Evolutionary conservation across 179 eudicot species (phyloP).

Genomic region (Nepenthes alata): DNA sequence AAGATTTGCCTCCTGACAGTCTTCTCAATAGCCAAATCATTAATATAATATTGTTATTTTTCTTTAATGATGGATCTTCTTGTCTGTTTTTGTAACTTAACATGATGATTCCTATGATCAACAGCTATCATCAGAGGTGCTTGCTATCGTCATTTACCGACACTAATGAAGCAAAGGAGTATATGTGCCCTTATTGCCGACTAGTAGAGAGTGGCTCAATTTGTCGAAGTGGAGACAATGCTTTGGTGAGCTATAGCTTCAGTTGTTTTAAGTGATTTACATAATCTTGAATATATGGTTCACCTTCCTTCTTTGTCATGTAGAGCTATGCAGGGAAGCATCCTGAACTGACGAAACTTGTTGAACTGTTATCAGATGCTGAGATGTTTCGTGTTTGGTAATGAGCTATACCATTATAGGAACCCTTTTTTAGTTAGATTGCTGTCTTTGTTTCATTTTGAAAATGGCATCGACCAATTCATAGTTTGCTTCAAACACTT

Average conservation of each 20-base stretch:
- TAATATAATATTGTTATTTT: too few species aligned
- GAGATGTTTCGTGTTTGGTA: conserved; percentile 54
- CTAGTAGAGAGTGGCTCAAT: conserved; percentile 55
- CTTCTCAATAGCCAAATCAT: too few species aligned
- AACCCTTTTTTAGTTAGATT: background rate
- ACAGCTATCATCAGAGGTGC: conserved; percentile 75
- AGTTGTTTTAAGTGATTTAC: background rate
- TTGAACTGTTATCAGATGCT: conserved; percentile 46
- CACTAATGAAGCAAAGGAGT: conserved; percentile 13
- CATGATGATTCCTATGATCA: conserved; percentile 4
- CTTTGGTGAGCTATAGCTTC: conserved; percentile 40
- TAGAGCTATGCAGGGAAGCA: conserved; percentile 56
- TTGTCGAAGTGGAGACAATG: conserved; percentile 37
- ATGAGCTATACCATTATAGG: conserved; percentile 5
- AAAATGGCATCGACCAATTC: too few species aligned
- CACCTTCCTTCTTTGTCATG: conserved; percentile 13
- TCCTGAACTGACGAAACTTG: conserved; percentile 46
- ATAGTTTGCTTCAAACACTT: too few species aligned
- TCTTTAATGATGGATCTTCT: too few species aligned
- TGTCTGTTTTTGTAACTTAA: background rate
- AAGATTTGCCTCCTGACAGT: too few species aligned
- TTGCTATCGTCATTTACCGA: conserved; percentile 29
- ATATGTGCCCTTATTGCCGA: conserved; percentile 58
- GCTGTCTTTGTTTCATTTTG: background rate
- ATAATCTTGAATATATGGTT: conserved; percentile 2